Conservation (phyloP, 306 rosid genomes). For the Cajanus cajan region DNA sequence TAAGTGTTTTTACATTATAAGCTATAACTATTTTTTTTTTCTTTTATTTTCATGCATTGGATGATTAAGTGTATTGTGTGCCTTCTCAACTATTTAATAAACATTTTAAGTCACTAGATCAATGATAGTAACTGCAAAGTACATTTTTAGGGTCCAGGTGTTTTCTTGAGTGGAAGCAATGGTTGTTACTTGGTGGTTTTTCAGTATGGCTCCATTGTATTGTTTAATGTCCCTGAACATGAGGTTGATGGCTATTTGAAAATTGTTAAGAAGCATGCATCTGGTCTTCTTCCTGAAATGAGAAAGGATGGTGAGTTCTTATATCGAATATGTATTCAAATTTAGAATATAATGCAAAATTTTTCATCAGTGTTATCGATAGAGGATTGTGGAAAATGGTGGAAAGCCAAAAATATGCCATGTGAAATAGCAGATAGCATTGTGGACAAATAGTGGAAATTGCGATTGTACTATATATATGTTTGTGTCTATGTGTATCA, state of each 20-base stretch:
- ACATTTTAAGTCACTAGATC: neutral
- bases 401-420: neutral
- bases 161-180: constrained; percentile 70
- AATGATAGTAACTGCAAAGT: constrained; percentile 7
- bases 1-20: neutral
- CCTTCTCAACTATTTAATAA: constrained; percentile 4
- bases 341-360: neutral
- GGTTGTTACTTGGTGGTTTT: constrained; percentile 88
- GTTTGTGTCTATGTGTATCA: no score
- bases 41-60: neutral
- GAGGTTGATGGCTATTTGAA: constrained; percentile 74
- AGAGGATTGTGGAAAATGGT: neutral
- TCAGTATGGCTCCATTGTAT: constrained; percentile 91
- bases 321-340: neutral
- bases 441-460: neutral
- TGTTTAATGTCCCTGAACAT: constrained; percentile 78
- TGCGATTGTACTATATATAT: neutral
- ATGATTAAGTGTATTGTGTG: constrained; percentile 12
- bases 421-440: neutral
- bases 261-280: constrained; percentile 76
- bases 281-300: constrained; percentile 93
- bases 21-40: neutral
- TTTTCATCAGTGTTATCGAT: neutral
- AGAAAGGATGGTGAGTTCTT: constrained; percentile 85
- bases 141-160: constrained; percentile 58